Conservation (phyloP, 2,329 filamentous ascomycete species). For the Lachnellula willkommii region DNA sequence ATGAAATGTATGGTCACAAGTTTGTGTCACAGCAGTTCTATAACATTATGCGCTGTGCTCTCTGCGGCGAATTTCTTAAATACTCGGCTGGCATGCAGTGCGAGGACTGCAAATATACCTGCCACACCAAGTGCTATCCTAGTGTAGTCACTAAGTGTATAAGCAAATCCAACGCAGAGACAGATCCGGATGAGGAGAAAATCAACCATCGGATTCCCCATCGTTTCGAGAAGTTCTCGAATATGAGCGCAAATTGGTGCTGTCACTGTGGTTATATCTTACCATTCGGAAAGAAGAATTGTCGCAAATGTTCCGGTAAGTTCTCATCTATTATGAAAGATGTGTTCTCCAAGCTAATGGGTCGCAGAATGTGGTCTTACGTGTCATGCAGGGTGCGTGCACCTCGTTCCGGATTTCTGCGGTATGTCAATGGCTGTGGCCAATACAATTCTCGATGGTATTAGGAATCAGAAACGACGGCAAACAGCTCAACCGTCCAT, state of each 20-base stretch:
- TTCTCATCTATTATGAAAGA: not conserved
- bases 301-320: constrained; percentile 81
- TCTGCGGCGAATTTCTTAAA: constrained; percentile 97
- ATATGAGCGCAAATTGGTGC: constrained; percentile 98
- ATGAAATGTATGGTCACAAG: constrained; percentile 99
- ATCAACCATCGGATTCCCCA: constrained; percentile 99
- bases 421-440: constrained; percentile 98
- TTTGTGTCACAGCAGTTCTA: constrained; percentile 98
- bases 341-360: constrained; percentile 25
- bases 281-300: constrained; percentile 91
- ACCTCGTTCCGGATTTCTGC: constrained; percentile 96
- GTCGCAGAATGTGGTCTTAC: constrained; percentile 78
- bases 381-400: constrained; percentile 84
- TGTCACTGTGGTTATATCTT: constrained; percentile 97
- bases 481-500: constrained; percentile 38
- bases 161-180: constrained; percentile 98
- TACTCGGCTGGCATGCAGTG: constrained; percentile 99
- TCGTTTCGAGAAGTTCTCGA: constrained; percentile 93
- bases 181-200: constrained; percentile 97
- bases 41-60: constrained; percentile 99
- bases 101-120: constrained; percentile 98
- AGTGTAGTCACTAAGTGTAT: constrained; percentile 99
- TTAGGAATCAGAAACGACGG: constrained; percentile 69
- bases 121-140: constrained; percentile 93
- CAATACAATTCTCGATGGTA: constrained; percentile 85